Base-by-base conservation (phyloP, 257 asterid genomes). In the Solanum sparsipilum region DNA sequence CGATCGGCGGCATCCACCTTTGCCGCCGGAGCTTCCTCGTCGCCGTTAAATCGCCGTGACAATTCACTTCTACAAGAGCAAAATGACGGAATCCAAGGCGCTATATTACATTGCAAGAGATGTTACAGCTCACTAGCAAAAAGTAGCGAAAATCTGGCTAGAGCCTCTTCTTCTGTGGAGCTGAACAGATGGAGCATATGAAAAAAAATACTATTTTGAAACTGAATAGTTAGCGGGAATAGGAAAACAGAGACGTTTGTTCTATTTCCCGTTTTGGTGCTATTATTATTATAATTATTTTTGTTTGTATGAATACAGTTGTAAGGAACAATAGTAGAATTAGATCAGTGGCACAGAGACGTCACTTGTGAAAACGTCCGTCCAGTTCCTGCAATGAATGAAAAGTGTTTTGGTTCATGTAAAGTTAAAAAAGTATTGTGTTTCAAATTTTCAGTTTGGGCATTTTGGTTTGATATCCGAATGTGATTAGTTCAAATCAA, bases 61-160 rank as follows among this genome's bases (percentile, higher is more conserved):
- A 98, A 95, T 88, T 92, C 96, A 16, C 89, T 95, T 56, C n/a
- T 96, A 4, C 31, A 74, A 88, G 93, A 94, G 52, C 93, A 95
- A 82, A 65, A 90, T 60, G 98, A 79, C 35, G 84, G 84, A 29
- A 79, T 79, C 65, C 84, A 44, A 79, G 84, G 65, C 21, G 84
- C 84, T 44, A 79, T 79, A 3, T 35, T 79, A 7, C 39, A 79
- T 23, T 79, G 84, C 25, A 79, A 79, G 84, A 79, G 84, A 79
- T 79, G 9, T 48, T 79, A 25, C n/a, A 79, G 65, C 67, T 41
- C 67, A 9, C 5, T 4, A 3, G n/a, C 38, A 44, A 79, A 79
- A 79, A 60, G n/a, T 25, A 41, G 35, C n/a, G 84, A 41, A 78
- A n/a, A 78, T 41, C 25, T 78, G 15, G 6, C n/a, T 7, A 78